Evolutionary conservation across 2,329 filamentous ascomycete species (phyloP).

Genomic region (Colletotrichum neosansevieriae): DNA sequence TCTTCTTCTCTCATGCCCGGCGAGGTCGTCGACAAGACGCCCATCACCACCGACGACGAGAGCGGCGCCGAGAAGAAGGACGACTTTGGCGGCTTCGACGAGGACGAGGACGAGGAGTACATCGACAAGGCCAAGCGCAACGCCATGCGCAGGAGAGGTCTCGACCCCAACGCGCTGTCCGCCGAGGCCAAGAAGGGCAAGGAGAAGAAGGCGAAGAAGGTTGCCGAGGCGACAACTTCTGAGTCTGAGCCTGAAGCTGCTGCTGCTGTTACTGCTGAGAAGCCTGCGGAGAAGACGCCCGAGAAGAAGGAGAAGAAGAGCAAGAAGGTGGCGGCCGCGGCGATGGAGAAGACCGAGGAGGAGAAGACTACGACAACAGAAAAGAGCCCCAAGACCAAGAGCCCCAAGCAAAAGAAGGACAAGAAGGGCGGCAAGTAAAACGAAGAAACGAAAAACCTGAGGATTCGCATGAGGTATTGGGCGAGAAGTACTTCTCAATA

Average conservation of each 20-base stretch:
- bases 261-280: slow-evolving; percentile 4
- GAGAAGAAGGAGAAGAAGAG: slow-evolving; percentile 33
- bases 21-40: slow-evolving; percentile 75
- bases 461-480: not conserved
- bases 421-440: slow-evolving; percentile 38
- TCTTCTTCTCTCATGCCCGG: slow-evolving; percentile 44
- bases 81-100: slow-evolving; percentile 79
- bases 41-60: slow-evolving; percentile 65
- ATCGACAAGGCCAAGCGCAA: slow-evolving; percentile 81
- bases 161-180: slow-evolving; percentile 73
- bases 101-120: slow-evolving; percentile 77
- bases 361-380: slow-evolving; percentile 27
- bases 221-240: slow-evolving; percentile 35
- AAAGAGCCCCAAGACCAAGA: slow-evolving; percentile 39
- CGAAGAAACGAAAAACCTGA: not conserved
- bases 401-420: slow-evolving; percentile 39
- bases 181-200: slow-evolving; percentile 47
- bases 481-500: slow-evolving; percentile 1
- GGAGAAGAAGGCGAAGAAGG: slow-evolving; percentile 39
- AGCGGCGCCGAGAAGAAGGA: slow-evolving; percentile 53
- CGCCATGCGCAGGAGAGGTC: slow-evolving; percentile 78
- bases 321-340: slow-evolving; percentile 15
- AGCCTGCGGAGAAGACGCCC: slow-evolving; percentile 30
- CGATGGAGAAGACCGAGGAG: slow-evolving; percentile 18
- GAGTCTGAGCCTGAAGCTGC: slow-evolving; percentile 29